phyloP scores from a whole-genome alignment of 2,329 filamentous ascomycete species.

The Verticillium longisporum region DNA sequence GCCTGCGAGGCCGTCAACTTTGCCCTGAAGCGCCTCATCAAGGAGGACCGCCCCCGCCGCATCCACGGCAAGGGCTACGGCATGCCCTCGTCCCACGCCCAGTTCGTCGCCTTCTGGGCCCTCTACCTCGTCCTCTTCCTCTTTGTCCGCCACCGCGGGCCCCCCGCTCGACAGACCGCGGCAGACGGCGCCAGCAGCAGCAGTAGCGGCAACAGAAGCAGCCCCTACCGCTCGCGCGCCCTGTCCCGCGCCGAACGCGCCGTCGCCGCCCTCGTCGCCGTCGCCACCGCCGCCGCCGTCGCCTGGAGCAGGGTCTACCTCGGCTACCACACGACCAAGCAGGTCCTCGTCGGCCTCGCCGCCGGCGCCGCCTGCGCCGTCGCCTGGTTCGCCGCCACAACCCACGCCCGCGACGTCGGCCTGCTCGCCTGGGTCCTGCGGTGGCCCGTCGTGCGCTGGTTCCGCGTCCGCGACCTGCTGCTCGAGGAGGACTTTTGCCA shows the following conservation, averaged over 20 bases:
- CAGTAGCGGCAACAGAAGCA: too few relatives aligned
- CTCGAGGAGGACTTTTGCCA: constrained; percentile 84
- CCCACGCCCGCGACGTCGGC: constrained; percentile 58
- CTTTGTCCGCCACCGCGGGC: constrained; percentile 59
- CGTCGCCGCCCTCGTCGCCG: constrained; percentile 44
- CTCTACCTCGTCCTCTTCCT: constrained; percentile 80
- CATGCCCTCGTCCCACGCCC: constrained; percentile 91
- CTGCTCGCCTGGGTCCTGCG: constrained; percentile 68
- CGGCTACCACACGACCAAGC: constrained; percentile 82
- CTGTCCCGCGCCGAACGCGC: constrained; percentile 57
- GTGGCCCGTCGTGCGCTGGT: constrained; percentile 52
- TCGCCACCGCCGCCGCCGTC: constrained; percentile 59
- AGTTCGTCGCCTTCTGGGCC: constrained; percentile 91
- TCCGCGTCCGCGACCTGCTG: constrained; percentile 76
- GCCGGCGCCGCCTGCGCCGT: constrained; percentile 67
- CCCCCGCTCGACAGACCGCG: too few relatives aligned
- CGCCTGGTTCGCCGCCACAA: constrained; percentile 71
- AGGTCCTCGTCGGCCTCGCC: constrained; percentile 73
- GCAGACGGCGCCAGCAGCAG: too few relatives aligned
- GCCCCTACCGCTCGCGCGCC: constrained; percentile 26
- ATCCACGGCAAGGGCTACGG: constrained; percentile 91
- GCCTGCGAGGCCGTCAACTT: constrained; percentile 90
- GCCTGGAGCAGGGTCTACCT: constrained; percentile 83
- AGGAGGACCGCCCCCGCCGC: constrained; percentile 80
- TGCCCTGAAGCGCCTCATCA: constrained; percentile 79